Evolutionary conservation across 1,284 basidiomycete genomes (phyloP).

Genomic region (Anthracocystis panici-leucophaei): DNA sequence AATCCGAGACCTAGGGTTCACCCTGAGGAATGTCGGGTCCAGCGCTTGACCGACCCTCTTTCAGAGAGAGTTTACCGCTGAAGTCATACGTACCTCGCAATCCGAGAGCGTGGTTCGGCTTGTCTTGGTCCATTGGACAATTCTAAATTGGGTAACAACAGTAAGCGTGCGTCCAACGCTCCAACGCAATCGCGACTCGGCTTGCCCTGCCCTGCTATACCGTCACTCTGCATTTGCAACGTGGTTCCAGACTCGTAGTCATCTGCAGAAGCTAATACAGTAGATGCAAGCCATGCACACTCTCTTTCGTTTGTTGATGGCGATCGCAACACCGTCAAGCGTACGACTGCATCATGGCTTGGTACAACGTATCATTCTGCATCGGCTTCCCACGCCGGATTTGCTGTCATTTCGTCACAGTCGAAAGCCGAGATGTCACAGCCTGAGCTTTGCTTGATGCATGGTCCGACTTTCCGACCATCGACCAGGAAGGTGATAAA

Average conservation of each 20-base stretch:
- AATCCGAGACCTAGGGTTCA: constrained; percentile 5
- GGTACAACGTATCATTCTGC: constrained; percentile 1
- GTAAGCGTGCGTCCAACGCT: constrained; percentile 4
- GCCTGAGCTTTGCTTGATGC: neutral
- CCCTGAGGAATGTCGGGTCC: constrained; percentile 6
- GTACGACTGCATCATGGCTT: neutral
- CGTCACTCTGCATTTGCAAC: constrained; percentile 8
- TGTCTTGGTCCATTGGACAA: neutral
- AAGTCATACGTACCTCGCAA: neutral
- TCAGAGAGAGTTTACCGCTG: neutral
- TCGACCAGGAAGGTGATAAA: too few species aligned
- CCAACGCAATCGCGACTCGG: neutral
- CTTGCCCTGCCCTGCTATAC: neutral
- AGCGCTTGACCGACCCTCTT: neutral
- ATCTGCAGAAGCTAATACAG: neutral
- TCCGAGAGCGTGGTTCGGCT: constrained; percentile 1
- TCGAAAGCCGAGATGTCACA: constrained; percentile 2
- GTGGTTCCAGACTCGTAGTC: neutral
- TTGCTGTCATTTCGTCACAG: neutral
- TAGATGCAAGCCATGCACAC: neutral
- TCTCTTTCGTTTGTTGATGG: neutral
- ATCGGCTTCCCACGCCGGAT: neutral
- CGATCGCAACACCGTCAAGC: neutral
- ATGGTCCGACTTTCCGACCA: too few species aligned
- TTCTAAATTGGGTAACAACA: neutral